Evolutionary conservation across 2,329 filamentous ascomycete species (phyloP).

Genomic region (Neophaeococcomyces aloes): DNA sequence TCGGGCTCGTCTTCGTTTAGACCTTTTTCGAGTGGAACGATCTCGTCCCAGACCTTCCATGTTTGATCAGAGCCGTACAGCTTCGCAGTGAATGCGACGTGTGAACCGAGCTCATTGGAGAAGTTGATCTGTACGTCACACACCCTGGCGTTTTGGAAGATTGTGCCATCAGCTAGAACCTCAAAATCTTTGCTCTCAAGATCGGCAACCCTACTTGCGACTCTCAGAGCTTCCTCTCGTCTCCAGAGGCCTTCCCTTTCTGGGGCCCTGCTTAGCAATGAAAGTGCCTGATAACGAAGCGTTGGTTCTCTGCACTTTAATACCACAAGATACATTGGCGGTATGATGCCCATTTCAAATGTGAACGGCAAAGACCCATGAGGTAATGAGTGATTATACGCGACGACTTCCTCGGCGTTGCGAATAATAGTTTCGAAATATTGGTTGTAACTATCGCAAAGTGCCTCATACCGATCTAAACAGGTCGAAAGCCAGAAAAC

Average conservation of each 20-base stretch:
- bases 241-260: slow-evolving; percentile 12
- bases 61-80: not conserved
- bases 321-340: slow-evolving; percentile 27
- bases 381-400: not conserved
- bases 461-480: slow-evolving; percentile 1
- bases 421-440: not conserved
- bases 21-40: not conserved
- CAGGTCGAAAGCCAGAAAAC: slow-evolving; percentile 3
- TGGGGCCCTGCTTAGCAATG: slow-evolving; percentile 12
- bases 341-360: slow-evolving; percentile 25
- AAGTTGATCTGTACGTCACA: not conserved
- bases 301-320: slow-evolving; percentile 27
- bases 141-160: not conserved
- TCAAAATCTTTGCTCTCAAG: not conserved
- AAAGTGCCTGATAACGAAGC: slow-evolving; percentile 22
- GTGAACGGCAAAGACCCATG: slow-evolving; percentile 10
- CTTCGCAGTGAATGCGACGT: not conserved
- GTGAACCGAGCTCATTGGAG: not conserved
- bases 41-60: slow-evolving; percentile 2
- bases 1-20: too few species aligned
- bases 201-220: not conserved
- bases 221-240: not conserved
- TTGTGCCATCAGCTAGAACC: not conserved
- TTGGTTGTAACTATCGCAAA: not conserved
- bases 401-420: not conserved